phyloP scores from a whole-genome alignment of 2,329 filamentous ascomycete species.

The Thelonectria blattea region DNA sequence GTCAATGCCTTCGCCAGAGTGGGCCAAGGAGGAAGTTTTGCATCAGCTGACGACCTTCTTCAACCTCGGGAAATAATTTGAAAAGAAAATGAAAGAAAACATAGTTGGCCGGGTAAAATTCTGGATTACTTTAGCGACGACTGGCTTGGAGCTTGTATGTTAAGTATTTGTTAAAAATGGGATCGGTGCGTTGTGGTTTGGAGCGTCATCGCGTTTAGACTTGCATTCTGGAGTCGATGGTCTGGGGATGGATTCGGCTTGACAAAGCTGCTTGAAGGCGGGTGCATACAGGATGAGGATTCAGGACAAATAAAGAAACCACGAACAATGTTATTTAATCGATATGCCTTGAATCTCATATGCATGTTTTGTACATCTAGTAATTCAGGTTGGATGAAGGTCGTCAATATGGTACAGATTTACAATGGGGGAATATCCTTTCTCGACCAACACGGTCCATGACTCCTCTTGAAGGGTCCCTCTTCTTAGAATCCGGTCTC shows the following conservation, averaged over 20 bases:
- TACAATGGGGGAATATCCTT: constrained; percentile 20
- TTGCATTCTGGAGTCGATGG: constrained; percentile 40
- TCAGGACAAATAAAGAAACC: constrained; percentile 37
- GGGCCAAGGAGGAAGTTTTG: constrained; percentile 69
- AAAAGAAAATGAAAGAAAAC: constrained; percentile 2
- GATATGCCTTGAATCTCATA: constrained; percentile 29
- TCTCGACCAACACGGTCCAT: not conserved
- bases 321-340: constrained; percentile 33
- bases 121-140: constrained; percentile 31
- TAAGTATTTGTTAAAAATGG: constrained; percentile 37
- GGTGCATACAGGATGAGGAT: constrained; percentile 36
- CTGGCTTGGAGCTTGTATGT: constrained; percentile 38
- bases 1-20: constrained; percentile 66
- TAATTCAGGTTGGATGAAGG: constrained; percentile 27
- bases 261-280: constrained; percentile 30
- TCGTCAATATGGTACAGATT: constrained; percentile 39
- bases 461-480: not conserved
- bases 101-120: constrained; percentile 5
- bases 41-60: constrained; percentile 69
- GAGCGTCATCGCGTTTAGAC: constrained; percentile 38
- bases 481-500: constrained; percentile 44
- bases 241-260: constrained; percentile 29
- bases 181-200: constrained; percentile 36
- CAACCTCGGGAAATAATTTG: constrained; percentile 54
- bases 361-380: constrained; percentile 41